Base-by-base conservation (phyloP, 2,329 filamentous ascomycete genomes). In the Blumeria hordei region DNA sequence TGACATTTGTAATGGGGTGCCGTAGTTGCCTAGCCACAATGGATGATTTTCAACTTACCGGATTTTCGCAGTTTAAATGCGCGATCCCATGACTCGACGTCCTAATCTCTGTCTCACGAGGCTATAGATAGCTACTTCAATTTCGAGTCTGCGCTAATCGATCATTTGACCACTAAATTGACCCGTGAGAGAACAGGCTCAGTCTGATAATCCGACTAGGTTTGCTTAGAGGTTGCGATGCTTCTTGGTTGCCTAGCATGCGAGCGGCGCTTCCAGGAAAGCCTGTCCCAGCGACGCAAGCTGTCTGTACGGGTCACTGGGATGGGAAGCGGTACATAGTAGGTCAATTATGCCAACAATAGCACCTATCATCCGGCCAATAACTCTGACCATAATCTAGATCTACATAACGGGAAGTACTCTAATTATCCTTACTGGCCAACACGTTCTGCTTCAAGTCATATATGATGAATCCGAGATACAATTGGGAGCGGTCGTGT, bases 361-460 rank as follows among this genome's bases (percentile, higher is more conserved):
- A 28, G 4, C 4, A 28, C 21, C 21, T 28, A 28, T 41, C n/a
- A 45, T 28, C 21, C 2, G 21, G 21, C 21, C 28, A 28, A 16
- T n/a, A 41, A 28, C 32, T 7, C 16, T 34, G 41, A 18, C 2
- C 18, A 52, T 53, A 34, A 51, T 36, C 35, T 63, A 93, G 86
- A 78, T 80, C 54, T 98, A 96, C 69, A 83, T 95, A 60, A 92
- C 85, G 57, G 90, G 90, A 63, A 85, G 83, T 68, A 86, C 86
- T 58, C 78, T 96, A 60, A 79, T 92, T 54, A 81, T 98, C 62
- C 79, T 96, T 61, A 76, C 78, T 64, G 83, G 80, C 53, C 77
- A 85, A 54, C 74, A 81, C 58, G 77, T 77, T 55, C 77, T 95
- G 59, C 69, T 94, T 36, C 92, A 98, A 68, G 95, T 88, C 3